phyloP scores from a whole-genome alignment of 2,329 filamentous ascomycete species.

The Exserohilum rostratum region DNA sequence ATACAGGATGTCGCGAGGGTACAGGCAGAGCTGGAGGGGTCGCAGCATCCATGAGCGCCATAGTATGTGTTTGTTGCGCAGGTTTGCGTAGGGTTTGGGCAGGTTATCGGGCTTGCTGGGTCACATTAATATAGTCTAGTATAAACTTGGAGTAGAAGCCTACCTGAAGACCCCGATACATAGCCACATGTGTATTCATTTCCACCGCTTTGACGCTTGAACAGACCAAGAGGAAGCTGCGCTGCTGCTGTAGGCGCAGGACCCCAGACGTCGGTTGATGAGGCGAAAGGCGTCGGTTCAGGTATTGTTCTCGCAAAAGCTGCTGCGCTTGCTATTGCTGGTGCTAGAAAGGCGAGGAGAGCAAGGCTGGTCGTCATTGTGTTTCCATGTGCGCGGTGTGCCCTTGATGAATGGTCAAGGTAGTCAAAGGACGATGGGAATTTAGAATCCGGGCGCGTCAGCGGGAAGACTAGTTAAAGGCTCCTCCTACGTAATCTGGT shows the following conservation, averaged over 20 bases:
- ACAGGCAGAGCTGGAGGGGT: slow-evolving; percentile 31
- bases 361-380: slow-evolving; percentile 32
- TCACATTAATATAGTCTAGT: slow-evolving; percentile 8
- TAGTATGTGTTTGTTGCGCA: slow-evolving; percentile 44
- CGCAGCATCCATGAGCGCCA: slow-evolving; percentile 45
- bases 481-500: slow-evolving; percentile 18
- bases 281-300: slow-evolving; percentile 33
- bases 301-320: slow-evolving; percentile 38
- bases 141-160: not conserved
- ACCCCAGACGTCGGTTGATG: slow-evolving; percentile 36
- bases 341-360: slow-evolving; percentile 37
- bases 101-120: slow-evolving; percentile 39
- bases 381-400: slow-evolving; percentile 21
- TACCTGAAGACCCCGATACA: slow-evolving; percentile 35
- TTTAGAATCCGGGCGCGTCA: not conserved
- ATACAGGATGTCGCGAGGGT: slow-evolving; percentile 42
- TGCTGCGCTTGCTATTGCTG: slow-evolving; percentile 29
- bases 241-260: slow-evolving; percentile 40
- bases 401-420: not conserved
- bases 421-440: no score
- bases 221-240: slow-evolving; percentile 30
- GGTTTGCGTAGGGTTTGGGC: slow-evolving; percentile 27
- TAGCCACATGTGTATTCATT: slow-evolving; percentile 39
- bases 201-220: slow-evolving; percentile 28
- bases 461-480: slow-evolving; percentile 1